Evolutionary conservation across 805 yeast genomes (phyloP), one percentile per base, ranked within the genome.

Genomic region (Geotrichum ghanense): DNA sequence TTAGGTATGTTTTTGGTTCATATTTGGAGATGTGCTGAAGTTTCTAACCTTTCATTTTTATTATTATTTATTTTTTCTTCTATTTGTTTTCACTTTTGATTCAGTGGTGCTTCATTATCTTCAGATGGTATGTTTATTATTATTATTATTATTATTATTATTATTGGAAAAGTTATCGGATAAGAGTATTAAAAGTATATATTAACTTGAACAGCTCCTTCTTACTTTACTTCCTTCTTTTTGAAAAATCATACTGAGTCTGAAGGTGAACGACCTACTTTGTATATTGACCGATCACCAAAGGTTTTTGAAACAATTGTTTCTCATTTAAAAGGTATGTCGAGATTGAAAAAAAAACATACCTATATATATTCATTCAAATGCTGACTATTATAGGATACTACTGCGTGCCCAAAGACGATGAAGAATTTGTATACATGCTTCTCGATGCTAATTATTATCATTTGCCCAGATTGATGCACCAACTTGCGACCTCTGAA

Each of bases 61-160:
- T n/a, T n/a, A n/a, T n/a, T n/a, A n/a, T n/a, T n/a, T n/a, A n/a
- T n/a, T n/a, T n/a, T n/a, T n/a, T n/a, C n/a, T n/a, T n/a, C n/a
- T n/a, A n/a, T n/a, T n/a, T n/a, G n/a, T n/a, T n/a, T n/a, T n/a
- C n/a, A n/a, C n/a, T n/a, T n/a, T 12, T 7, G 12, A 24, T 24
- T 81, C 16, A 79, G 87, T 56, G 95, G 95, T 1, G 89, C 92
- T 0, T 85, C 95, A 1, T 64, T 88, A 34, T 81, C 87, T 22
- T 83, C 83, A 1, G 96, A 88, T 64, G 81, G 81, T 0, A 25
- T 19, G 44, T 42, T 4, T 42, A 12, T 9, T 9, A 21, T 20
- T 14, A 14, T 17, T 9, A 41, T 39, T 39, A 24, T 20, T 21
- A 22, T 5, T 39, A 14, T 39, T 20, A 5, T 31, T 6, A 31